Percentiles rank a stretch among this genome's conserved stretches.
Conservation (phyloP, 352 stramenopile species). For the Pythium aphanidermatum region DNA sequence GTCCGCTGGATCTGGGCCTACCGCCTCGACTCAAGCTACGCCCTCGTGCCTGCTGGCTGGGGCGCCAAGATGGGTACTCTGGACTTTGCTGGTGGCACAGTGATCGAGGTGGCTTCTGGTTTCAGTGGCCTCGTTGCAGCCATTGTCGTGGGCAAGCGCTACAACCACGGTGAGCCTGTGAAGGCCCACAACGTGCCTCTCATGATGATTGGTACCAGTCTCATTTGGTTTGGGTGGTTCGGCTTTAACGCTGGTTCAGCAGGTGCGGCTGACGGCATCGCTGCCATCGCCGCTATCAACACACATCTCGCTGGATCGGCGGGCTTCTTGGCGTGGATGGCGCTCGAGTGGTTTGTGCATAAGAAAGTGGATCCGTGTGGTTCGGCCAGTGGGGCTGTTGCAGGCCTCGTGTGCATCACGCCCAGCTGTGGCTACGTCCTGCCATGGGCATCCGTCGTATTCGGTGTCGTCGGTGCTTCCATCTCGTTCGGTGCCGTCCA, state of each 20-base stretch:
- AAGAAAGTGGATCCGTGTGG: slow-evolving; percentile 62
- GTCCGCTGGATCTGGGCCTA: slow-evolving; percentile 80
- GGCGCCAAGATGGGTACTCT: slow-evolving; percentile 64
- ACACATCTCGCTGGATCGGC: slow-evolving; percentile 57
- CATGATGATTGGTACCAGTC: slow-evolving; percentile 69
- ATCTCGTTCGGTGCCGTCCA: slow-evolving; percentile 47
- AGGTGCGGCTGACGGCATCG: slow-evolving; percentile 53
- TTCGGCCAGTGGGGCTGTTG: slow-evolving; percentile 50
- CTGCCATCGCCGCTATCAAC: slow-evolving; percentile 64
- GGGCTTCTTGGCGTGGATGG: slow-evolving; percentile 66
- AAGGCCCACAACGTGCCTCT: slow-evolving; percentile 82
- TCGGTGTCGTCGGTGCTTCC: slow-evolving; percentile 53
- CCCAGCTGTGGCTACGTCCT: slow-evolving; percentile 66
- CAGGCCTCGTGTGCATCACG: slow-evolving; percentile 64
- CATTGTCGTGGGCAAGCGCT: slow-evolving; percentile 63
- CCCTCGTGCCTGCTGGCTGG: slow-evolving; percentile 40
- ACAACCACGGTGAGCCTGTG: slow-evolving; percentile 64
- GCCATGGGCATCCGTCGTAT: slow-evolving; percentile 62
- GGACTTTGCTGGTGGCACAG: slow-evolving; percentile 81
- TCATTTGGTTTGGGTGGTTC: slow-evolving; percentile 87
- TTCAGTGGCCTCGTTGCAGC: slow-evolving; percentile 70
- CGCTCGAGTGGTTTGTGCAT: slow-evolving; percentile 41
- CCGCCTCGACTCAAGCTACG: slow-evolving; percentile 52
- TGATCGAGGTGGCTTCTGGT: slow-evolving; percentile 79
- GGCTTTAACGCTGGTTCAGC: slow-evolving; percentile 76